Evolutionary conservation across 305 asterid genomes (phyloP), one percentile per base, ranked within the genome.

Genomic region (Fraxinus sp.): DNA sequence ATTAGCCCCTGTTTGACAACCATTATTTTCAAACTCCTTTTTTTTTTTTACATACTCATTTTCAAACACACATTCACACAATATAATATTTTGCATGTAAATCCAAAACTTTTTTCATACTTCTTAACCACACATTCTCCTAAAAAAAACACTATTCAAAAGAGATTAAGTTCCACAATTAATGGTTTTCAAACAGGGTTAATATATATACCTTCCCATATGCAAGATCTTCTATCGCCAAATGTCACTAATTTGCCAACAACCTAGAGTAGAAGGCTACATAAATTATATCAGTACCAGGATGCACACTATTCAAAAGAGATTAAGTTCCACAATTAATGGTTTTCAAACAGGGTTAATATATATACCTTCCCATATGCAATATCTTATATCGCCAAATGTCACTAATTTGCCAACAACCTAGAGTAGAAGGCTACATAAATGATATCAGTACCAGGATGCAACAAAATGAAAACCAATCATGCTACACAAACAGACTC

Each of bases 201-300:
- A 39, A 39, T 9, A 39, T 1, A 39, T 39, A 39, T 39, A 41
- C 71, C 18, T 59, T 74, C 20, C 55, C 37, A 78, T 71, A 13
- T 62, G 84, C 59, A 79, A 37, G 36, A 44, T 22, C 64, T 64
- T n/a, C 49, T 46, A 46, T 13, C 57, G 41, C 81, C 64, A 81
- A 41, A 83, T 73, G 52, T 57, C 39, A 76, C 71, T 80, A 1
- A 59, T 26, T 81, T 81, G 49, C 20, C 49, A 39, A 44, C 57
- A 46, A 13, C 57, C 57, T 46, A 46, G 18, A 46, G 18, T 46
- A 46, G 18, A 46, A 46, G 18, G 57, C 57, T 46, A 46, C 18
- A 14, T 13, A 46, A 46, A 13, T 46, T n/a, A 13, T 46, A 13
- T 46, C 41, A 59, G 20, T 59, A 59, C 30, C 70, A 13, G 35